Conservation (phyloP, 164 flowering plant genomes). For the grape (Vitis vinifera) region DNA sequence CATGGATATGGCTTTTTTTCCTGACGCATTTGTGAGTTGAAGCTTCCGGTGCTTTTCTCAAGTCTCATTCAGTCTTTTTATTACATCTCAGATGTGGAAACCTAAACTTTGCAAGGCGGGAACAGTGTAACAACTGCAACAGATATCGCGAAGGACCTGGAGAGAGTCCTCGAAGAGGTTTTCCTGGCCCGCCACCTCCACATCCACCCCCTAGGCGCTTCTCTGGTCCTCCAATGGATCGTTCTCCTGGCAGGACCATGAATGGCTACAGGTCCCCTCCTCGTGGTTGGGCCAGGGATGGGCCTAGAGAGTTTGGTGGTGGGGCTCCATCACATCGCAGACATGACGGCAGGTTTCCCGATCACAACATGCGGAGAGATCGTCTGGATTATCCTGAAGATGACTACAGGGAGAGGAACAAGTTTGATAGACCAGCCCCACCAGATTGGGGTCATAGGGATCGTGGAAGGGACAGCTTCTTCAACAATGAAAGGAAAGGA, state of each 20-base stretch:
- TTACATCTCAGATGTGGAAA: conserved; percentile 61
- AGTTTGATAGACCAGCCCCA: conserved; percentile 55
- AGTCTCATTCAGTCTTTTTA: not conserved
- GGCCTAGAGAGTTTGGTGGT: conserved; percentile 53
- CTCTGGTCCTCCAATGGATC: conserved; percentile 58
- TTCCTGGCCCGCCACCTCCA: conserved; percentile 52
- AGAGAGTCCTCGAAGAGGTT: conserved; percentile 62
- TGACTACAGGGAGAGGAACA: conserved; percentile 52
- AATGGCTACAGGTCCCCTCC: conserved; percentile 80
- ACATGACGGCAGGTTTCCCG: conserved; percentile 67
- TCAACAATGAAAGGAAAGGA: conserved; percentile 45
- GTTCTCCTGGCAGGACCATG: conserved; percentile 56
- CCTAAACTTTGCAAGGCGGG: conserved; percentile 87
- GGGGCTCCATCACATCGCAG: conserved; percentile 46
- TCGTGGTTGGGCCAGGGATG: conserved; percentile 65
- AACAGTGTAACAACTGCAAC: conserved; percentile 76
- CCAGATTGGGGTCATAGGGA: conserved; percentile 55
- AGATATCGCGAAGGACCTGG: conserved; percentile 48
- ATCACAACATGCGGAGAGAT: conserved; percentile 51
- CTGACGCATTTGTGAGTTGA: no score
- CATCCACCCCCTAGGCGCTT: conserved; percentile 47
- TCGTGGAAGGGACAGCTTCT: conserved; percentile 51
- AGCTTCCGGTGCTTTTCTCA: no score
- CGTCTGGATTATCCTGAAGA: conserved; percentile 50
- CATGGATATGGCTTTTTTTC: no score